Base-by-base conservation (phyloP, 768 basidiomycete species). In the Calocybe indica region DNA sequence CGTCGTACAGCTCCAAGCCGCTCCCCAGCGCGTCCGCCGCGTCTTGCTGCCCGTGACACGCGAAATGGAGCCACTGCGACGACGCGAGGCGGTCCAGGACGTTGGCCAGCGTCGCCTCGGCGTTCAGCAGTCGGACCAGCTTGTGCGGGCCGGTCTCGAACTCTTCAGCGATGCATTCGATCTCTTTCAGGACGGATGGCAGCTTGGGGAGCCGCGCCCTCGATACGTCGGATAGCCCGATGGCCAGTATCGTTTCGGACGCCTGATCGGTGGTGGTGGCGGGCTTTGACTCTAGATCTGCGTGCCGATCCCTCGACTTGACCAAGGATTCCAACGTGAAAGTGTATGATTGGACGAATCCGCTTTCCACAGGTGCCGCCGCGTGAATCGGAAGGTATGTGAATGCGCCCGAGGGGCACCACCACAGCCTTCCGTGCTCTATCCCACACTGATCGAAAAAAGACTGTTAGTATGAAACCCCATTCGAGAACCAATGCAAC, bases 11-110 rank as follows among this genome's bases (percentile, higher is more conserved):
- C 6, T 45, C 10, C 30, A 63, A 53, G 6, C 48, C 53, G 38
- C 57, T 57, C 29, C 56, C 33, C 22, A 55, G 43, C 5, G 62
- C 60, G n/a, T 60, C 14, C 1, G 30, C 11, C 3, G 46, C 13
- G 41, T 55, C 48, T 46, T 58, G 61, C 30, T 43, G 13, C 15
- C 58, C 60, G 43, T 62, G 62, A 41, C 60, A 64, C 12, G 58
- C 57, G 13, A 62, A 43, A 44, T 62, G 61, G 12, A 61, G 33
- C 49, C 54, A 55, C 6, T 42, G 35, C 33, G 53, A 43, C 39
- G 47, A 40, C 29, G 35, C 39, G 13, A 62, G 45, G 4, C 36
- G 47, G 10, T 47, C 14, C 6, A 59, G 40, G 6, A 51, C 55
- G 13, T 33, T 29, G 4, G 37, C 9, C n/a, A 50, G 32, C n/a